phyloP scores from a whole-genome alignment of 1,284 basidiomycete species.

The Crepidotus sp. region DNA sequence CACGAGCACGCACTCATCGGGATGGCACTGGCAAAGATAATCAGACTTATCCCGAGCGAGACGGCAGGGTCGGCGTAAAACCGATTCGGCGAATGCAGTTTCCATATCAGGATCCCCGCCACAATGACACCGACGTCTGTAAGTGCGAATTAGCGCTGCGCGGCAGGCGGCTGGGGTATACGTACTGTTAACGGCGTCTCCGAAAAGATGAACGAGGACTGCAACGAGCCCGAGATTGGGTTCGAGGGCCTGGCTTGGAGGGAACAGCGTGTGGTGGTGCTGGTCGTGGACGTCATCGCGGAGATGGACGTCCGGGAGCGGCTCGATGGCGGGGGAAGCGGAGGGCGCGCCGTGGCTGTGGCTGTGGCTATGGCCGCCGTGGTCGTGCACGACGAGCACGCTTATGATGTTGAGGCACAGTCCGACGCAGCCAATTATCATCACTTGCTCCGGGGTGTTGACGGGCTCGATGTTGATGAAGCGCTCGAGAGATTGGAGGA shows the following conservation, averaged over 20 bases:
- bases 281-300: conserved; percentile 26
- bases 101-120: conserved; percentile 37
- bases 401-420: conserved; percentile 36
- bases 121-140: conserved; percentile 39
- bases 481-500: conserved; percentile 40
- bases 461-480: conserved; percentile 35
- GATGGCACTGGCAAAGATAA: conserved; percentile 40
- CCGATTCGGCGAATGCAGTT: conserved; percentile 30
- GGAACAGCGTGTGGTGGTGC: conserved; percentile 36
- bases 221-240: conserved; percentile 35
- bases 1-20: conserved; percentile 33
- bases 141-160: background rate
- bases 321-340: background rate
- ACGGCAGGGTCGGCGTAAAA: conserved; percentile 42
- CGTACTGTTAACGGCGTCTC: conserved; percentile 41
- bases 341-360: conserved; percentile 23
- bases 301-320: conserved; percentile 17
- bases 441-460: conserved; percentile 30
- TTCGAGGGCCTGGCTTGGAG: conserved; percentile 25
- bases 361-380: conserved; percentile 27
- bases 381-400: conserved; percentile 35
- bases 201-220: conserved; percentile 37
- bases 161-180: background rate
- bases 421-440: conserved; percentile 39
- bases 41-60: conserved; percentile 36